Evolutionary conservation across 2,329 filamentous ascomycete genomes (phyloP).

Genomic region (Botrytis galanthina): DNA sequence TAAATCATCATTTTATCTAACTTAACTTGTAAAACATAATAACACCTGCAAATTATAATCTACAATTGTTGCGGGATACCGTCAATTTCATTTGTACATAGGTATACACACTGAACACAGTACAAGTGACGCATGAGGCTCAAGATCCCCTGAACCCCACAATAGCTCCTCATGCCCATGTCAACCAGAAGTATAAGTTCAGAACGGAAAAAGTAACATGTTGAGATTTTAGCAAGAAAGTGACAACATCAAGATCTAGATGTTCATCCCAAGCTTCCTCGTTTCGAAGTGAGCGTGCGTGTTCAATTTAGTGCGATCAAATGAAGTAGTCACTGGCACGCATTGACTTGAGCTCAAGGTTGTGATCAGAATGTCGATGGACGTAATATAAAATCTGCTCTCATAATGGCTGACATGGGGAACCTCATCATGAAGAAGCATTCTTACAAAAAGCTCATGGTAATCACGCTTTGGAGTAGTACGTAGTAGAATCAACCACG

Average conservation of each 20-base stretch:
- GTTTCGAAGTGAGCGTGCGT: background rate
- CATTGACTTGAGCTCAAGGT: background rate
- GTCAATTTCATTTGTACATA: background rate
- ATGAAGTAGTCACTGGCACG: background rate
- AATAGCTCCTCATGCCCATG: background rate
- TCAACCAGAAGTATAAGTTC: background rate
- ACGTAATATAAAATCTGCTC: too few relatives aligned
- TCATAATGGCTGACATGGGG: background rate
- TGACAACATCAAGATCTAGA: background rate
- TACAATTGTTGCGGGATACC: background rate
- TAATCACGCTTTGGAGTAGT: background rate
- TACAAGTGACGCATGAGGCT: constrained; percentile 1
- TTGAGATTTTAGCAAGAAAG: background rate
- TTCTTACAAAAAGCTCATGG: background rate
- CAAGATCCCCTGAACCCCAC: background rate
- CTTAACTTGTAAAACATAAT: background rate
- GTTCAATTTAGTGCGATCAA: background rate
- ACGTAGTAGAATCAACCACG: background rate
- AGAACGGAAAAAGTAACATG: background rate
- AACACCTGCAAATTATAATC: too few relatives aligned
- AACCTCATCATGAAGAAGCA: background rate
- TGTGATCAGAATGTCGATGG: background rate
- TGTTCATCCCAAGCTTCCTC: background rate
- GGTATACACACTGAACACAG: background rate
- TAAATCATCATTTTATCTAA: background rate